Conservation (phyloP, 2,329 filamentous ascomycete genomes). For the Fusarium sp. region DNA sequence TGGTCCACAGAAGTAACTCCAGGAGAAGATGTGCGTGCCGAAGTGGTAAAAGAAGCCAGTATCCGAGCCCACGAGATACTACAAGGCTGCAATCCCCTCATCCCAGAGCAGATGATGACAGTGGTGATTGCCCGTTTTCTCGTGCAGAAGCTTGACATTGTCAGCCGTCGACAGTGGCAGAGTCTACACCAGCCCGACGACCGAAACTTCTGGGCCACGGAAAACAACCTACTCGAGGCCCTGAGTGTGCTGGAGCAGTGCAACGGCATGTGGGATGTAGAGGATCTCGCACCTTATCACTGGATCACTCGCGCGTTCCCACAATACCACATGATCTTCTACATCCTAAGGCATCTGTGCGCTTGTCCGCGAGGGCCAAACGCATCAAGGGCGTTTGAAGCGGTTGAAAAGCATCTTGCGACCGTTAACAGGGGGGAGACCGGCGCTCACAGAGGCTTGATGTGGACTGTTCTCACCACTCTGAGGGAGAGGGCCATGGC, state of each 20-base stretch:
- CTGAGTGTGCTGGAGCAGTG: conserved; percentile 48
- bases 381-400: conserved; percentile 49
- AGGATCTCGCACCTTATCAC: conserved; percentile 51
- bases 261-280: conserved; percentile 47
- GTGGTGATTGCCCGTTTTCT: conserved; percentile 45
- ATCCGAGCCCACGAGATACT: conserved; percentile 7
- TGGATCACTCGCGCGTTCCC: conserved; percentile 55
- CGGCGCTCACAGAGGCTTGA: conserved; percentile 30
- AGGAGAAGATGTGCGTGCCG: conserved; percentile 50
- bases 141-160: conserved; percentile 57
- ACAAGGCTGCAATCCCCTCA: conserved; percentile 62
- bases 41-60: conserved; percentile 48
- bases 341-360: conserved; percentile 57
- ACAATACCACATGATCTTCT: conserved; percentile 58
- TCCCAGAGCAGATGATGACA: conserved; percentile 56
- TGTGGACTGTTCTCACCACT: conserved; percentile 48
- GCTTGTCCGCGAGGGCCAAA: conserved; percentile 49
- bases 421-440: background rate
- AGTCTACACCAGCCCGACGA: conserved; percentile 39
- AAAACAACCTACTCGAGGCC: conserved; percentile 50
- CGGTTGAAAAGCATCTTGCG: conserved; percentile 27
- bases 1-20: conserved; percentile 13
- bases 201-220: conserved; percentile 38
- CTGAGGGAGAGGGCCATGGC: conserved; percentile 46
- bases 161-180: conserved; percentile 58